Evolutionary conservation across 345 rosid species (phyloP), one percentile per base, ranked within the genome.

Genomic region (Brassica juncea): DNA sequence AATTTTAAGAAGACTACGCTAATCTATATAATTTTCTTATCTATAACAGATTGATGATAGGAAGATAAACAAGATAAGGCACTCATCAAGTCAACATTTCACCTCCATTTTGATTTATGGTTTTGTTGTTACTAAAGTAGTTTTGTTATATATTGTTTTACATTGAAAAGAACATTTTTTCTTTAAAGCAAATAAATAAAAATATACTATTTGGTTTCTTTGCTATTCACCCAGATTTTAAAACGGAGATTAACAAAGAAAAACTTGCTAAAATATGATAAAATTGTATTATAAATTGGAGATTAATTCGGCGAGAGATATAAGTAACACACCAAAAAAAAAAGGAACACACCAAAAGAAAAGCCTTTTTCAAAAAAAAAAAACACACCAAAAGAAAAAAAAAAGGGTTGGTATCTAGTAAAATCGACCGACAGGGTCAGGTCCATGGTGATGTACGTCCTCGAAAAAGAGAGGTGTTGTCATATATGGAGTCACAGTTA

Each of bases 401-500:
- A 8, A 52, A 30, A 9, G 21, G 66, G 63, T 66, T 58, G 30
- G 9, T 42, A n/a, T 66, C 8, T 14, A 39, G 62, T 39, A 21
- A 32, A 59, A 66, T 58, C 68, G 64, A 78, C 77, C 73, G 73
- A 78, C 73, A 66, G 69, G 58, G 73, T 72, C 73, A 66, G 68
- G 65, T 72, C 60, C 68, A 42, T 21, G 35, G 67, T 65, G 57
- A 23, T 66, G 72, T 73, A 28, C 60, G 77, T 73, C 32, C 47
- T 27, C 8, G 66, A 68, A 80, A 80, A 80, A 69, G 79, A 74
- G 60, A 52, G 66, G 71, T 37, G 30, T 69, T 80, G 79, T 39
- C 79, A 79, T 67, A 44, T 59, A 79, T 73, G 74, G 66, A 44
- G 78, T 80, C 71, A 80, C 66, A 49, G 16, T 55, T 74, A 69